phyloP scores from a whole-genome alignment of 208 protist species.

The Acanthamoeba healyi region DNA sequence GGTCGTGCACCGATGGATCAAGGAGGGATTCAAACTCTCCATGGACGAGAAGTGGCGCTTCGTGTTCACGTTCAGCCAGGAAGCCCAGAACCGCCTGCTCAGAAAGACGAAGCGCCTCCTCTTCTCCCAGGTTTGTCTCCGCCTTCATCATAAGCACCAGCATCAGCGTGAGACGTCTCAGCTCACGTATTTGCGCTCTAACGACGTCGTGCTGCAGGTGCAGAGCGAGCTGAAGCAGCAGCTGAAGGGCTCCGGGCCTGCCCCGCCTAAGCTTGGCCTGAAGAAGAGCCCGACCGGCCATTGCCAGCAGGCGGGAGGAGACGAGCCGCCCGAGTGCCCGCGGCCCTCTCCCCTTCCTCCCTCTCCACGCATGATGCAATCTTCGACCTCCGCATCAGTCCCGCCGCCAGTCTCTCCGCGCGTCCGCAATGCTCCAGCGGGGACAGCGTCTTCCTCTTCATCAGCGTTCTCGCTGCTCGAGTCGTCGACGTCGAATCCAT shows the following conservation, averaged over 20 bases:
- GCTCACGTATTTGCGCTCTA: not conserved
- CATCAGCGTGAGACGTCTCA: not conserved
- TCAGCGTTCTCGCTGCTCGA: not conserved
- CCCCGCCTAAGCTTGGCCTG: not conserved
- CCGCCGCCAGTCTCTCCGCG: not conserved
- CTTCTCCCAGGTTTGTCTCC: not conserved
- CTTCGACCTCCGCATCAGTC: too few species aligned
- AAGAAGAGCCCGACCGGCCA: not conserved
- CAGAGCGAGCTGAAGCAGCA: not conserved
- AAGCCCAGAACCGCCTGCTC: not conserved
- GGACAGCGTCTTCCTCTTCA: not conserved
- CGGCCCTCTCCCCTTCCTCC: not conserved
- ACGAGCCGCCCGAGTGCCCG: not conserved
- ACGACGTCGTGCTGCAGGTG: not conserved
- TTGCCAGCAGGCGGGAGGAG: too few species aligned
- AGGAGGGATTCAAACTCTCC: conserved; percentile 14
- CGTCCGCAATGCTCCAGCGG: too few species aligned
- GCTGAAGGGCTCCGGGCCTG: not conserved
- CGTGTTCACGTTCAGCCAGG: conserved; percentile 1
- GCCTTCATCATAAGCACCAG: too few species aligned
- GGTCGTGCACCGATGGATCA: conserved; percentile 10
- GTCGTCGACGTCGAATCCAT: not conserved
- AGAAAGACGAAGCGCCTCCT: conserved; percentile 2
- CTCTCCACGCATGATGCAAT: not conserved
- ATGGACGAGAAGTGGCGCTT: conserved; percentile 17